Percentiles rank a stretch among this genome's conserved stretches.
phyloP scores from a whole-genome alignment of 371 early-diverging fungal genomes.

The Mucor racemosus region DNA sequence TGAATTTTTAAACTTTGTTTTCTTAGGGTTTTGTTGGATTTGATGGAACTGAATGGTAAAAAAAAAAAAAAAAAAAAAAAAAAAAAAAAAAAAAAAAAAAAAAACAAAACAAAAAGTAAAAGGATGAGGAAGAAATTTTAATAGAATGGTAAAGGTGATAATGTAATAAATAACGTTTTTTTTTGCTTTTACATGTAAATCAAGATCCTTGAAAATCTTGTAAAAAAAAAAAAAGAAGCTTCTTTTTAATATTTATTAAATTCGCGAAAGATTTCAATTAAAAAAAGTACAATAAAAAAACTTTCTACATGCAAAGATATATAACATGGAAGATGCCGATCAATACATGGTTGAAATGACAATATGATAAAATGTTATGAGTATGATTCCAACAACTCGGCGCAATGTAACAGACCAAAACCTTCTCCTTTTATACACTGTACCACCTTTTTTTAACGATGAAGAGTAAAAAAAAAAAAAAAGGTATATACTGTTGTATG shows the following conservation, averaged over 20 bases:
- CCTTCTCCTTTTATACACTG: background rate
- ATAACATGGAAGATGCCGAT: background rate
- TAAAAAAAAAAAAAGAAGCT: too few species aligned
- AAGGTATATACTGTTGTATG: too few species aligned
- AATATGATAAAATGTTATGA: background rate
- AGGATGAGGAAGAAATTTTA: background rate
- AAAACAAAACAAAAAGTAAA: too few species aligned
- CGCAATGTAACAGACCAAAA: background rate
- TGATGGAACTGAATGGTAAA: slow-evolving; percentile 69
- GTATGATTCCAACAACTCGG: slow-evolving; percentile 9
- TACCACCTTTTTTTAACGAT: too few species aligned
- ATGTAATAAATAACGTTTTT: background rate
- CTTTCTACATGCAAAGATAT: background rate
- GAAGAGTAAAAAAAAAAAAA: too few species aligned
- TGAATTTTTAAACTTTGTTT: slow-evolving; percentile 3
- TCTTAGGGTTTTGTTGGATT: slow-evolving; percentile 79
- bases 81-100: background rate
- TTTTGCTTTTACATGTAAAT: background rate
- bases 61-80: too few species aligned
- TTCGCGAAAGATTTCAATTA: background rate
- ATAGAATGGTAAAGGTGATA: background rate
- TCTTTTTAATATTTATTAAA: background rate
- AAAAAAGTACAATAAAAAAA: background rate
- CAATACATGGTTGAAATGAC: slow-evolving; percentile 3
- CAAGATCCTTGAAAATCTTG: too few species aligned